Evolutionary conservation across 345 rosid genomes (phyloP), one percentile per base, ranked within the genome.

Genomic region (Iberis pinnata): DNA sequence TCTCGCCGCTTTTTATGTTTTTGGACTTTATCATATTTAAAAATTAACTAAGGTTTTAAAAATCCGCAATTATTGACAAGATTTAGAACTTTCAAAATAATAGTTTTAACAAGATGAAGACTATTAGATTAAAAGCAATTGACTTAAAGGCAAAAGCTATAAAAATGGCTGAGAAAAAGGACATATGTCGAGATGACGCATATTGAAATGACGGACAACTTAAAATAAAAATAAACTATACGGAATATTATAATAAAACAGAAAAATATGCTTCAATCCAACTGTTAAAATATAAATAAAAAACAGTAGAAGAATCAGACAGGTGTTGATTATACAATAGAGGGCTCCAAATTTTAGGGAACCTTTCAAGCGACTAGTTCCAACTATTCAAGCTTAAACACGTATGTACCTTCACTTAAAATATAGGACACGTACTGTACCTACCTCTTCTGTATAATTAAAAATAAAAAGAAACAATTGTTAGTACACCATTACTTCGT

Each of bases 291-390:
- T 4, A 39, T 29, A 19, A 27, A 24, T 11, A 15, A 54, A 44
- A 48, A 14, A 26, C 4, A 63, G 9, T 8, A 18, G 42, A 41
- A 35, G 63, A 44, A 58, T 65, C 54, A 15, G 49, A 65, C 33
- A 29, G 33, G 33, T 29, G 33, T 29, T 37, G 48, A 5, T 29
- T 4, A 18, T 36, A 33, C 17, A 38, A 19, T 37, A 14, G 26
- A 17, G 20, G 50, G 71, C 71, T 66, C 71, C 60, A 59, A 66
- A 58, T 45, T 52, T 53, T 59, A 58, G 60, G 71, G 71, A 66
- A 53, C 49, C 43, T 66, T 66, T 51, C 60, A 57, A 57, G 64
- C 47, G 32, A 58, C 60, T 51, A 15, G 26, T 58, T 44, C 60
- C 26, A 59, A 52, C 71, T 59, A 52, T 52, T 59, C 65, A 59